A percentile compares a stretch with the other conserved stretches of the same genome.
phyloP scores from a whole-genome alignment of 768 basidiomycete species.

The Tricholoma furcatifolium region DNA sequence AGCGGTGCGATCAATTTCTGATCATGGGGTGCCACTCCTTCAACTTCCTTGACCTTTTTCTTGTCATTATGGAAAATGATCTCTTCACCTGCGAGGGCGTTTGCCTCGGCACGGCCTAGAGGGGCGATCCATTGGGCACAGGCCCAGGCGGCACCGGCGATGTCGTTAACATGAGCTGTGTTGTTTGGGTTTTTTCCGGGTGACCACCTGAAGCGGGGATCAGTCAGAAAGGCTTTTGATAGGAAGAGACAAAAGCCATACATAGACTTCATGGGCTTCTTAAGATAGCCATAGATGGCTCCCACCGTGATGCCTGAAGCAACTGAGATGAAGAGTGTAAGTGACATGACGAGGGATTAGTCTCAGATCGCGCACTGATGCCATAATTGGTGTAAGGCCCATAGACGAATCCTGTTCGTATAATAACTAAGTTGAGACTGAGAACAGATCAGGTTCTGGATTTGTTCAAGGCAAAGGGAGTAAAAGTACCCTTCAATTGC shows the following conservation, averaged over 20 bases:
- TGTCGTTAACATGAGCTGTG: slow-evolving; percentile 76
- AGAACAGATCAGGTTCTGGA: slow-evolving; percentile 13
- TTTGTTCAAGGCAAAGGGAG: slow-evolving; percentile 3
- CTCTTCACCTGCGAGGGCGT: slow-evolving; percentile 63
- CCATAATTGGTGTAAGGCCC: slow-evolving; percentile 80
- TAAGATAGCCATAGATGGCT: slow-evolving; percentile 77
- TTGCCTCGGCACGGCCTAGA: slow-evolving; percentile 62
- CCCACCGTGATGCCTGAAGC: slow-evolving; percentile 71
- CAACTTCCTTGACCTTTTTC: slow-evolving; percentile 60
- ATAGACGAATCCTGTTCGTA: slow-evolving; percentile 75
- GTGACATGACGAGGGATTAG: slow-evolving; percentile 3
- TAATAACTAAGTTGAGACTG: slow-evolving; percentile 78
- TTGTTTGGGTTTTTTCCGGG: slow-evolving; percentile 75
- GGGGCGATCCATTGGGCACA: slow-evolving; percentile 73
- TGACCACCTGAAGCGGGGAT: slow-evolving; percentile 56
- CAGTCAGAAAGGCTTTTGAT: slow-evolving; percentile 10
- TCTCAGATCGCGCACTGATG: slow-evolving; percentile 43
- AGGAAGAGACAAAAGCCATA: slow-evolving; percentile 31
- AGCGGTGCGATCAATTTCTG: slow-evolving; percentile 66
- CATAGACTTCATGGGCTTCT: slow-evolving; percentile 86
- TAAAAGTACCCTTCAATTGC: slow-evolving; percentile 64
- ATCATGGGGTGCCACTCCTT: slow-evolving; percentile 56
- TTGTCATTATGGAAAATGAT: slow-evolving; percentile 72
- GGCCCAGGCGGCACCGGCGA: slow-evolving; percentile 76
- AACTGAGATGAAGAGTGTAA: slow-evolving; percentile 40